A percentile compares a stretch with the other conserved stretches of the same genome.
These are phyloP conservation scores for Lipomyces mesembrius DNA, from an alignment of 805 yeast genomes.

Conservation along the genomic window DNA sequence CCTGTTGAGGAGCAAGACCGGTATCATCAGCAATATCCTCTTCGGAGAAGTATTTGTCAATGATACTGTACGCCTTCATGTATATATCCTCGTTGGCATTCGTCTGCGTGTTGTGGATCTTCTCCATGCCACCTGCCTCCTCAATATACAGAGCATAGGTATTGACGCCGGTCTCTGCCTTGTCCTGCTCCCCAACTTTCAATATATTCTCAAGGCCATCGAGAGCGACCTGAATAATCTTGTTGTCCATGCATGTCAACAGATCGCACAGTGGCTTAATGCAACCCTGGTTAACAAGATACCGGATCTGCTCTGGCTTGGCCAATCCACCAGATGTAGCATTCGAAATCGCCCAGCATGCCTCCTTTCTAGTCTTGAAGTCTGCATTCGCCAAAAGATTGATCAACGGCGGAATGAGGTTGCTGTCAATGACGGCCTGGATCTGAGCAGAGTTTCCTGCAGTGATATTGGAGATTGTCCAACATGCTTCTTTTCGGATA, in stretches of 20 bases:
- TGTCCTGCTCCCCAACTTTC: constrained; percentile 92
- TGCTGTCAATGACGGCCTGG: constrained; percentile 94
- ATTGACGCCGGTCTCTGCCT: constrained; percentile 76
- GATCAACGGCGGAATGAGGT: constrained; percentile 88
- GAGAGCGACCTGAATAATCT: constrained; percentile 90
- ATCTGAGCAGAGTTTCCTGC: constrained; percentile 96
- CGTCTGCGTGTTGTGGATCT: constrained; percentile 88
- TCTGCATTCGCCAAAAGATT: constrained; percentile 80
- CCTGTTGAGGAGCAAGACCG: constrained; percentile 69
- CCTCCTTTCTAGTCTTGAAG: constrained; percentile 95
- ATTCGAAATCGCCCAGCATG: constrained; percentile 98
- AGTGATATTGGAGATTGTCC: constrained; percentile 97
- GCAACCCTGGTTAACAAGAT: constrained; percentile 92
- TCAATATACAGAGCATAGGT: constrained; percentile 90
- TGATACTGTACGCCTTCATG: constrained; percentile 84
- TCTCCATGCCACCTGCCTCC: constrained; percentile 98
- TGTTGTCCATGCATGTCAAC: constrained; percentile 82
- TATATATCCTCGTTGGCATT: constrained; percentile 91
- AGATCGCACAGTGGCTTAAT: constrained; percentile 96
- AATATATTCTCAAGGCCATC: constrained; percentile 94
- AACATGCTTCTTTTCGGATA: constrained; percentile 95
- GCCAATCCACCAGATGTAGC: constrained; percentile 95
- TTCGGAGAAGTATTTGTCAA: constrained; percentile 87
- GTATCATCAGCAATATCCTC: constrained; percentile 71
- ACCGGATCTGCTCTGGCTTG: constrained; percentile 91